Base-by-base conservation (phyloP, 345 rosid species). In the Camelina sativa region DNA sequence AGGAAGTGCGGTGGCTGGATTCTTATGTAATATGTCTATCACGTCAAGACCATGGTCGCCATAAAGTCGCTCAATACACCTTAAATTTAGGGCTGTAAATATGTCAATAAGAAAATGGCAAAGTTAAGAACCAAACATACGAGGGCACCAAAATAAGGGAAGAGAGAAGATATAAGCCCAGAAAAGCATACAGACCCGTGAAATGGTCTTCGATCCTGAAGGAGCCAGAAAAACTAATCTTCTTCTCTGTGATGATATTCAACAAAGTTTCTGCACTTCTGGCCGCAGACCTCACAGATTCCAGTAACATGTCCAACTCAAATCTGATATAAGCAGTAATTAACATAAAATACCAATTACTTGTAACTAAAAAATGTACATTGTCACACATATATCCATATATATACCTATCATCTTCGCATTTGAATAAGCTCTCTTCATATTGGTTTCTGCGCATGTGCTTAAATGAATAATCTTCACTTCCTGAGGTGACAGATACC, bases 401-500 rank as follows among this genome's bases (percentile, higher is more conserved):
- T 12, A 56, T 4, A 23, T 66, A 94, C 99, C 99, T 88, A 80
- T 92, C 97, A 80, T 95, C 99, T 88, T 95, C 99, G 54, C 99
- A 95, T 87, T 89, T 83, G 75, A 95, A 95, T 82, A 95, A 84
- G 73, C 96, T 92, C 76, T 95, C 99, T 79, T 94, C 98, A 62
- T 91, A 94, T 73, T 89, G 97, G 74, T 94, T 94, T 84, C 89
- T 86, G 16, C 97, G 95, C 98, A 94, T 94, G 79, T 91, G 98
- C 82, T 90, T 94, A 72, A 94, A 94, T 34, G 98, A 94, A 75
- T 91, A 91, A 83, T 94, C 98, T 80, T 94, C 98, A 58, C 98
- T 94, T 75, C 98, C 98, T 40, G 99, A 95, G 57, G 99, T 95
- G 71, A 89, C 99, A 67, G 97, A 92, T 15, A 95, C 99, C 99